Evolutionary conservation across 768 basidiomycete species (phyloP), one percentile per base, ranked within the genome.

Genomic region (Termitomyces sp.): DNA sequence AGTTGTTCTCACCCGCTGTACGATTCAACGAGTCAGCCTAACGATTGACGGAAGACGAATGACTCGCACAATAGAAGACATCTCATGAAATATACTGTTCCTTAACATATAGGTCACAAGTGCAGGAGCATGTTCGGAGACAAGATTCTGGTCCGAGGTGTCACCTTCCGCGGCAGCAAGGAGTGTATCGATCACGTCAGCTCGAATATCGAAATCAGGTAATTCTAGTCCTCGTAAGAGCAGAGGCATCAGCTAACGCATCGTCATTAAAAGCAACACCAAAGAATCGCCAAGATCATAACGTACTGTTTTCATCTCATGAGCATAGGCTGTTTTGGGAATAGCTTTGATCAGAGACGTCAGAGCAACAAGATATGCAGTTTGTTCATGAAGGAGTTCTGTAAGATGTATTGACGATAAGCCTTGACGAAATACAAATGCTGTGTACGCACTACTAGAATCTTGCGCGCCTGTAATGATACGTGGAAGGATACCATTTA

Each of bases 191-290:
- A 98, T 89, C 51, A 95, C 87, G 72, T 89, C 87, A 16, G 82
- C 79, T 26, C 93, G 86, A 60, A 95, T 84, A 30, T 83, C 79
- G 9, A 82, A 72, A 69, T 93, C 87, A 4, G 87, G 83, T 4
- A 97, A 74, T 44, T 91, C 86, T 18, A 98, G 82, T 4, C 93
- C 89, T 16, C 90, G 89, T 46, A 99, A 75, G 5, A 99, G 78
- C 14, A 98, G 79, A 0, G 97, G 95, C 64, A 98, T 82, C 13
- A 98, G 82, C 95, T 98, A 47, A 20, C 30, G 32, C 44, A 48
- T 18, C 35, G 18, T 36, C 43, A 36, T 43, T 23, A 14, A 5
- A 14, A 38, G 0, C 13, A 35, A 50, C 41, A 33, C 4, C 26
- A 33, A 48, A 38, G 30, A 8, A 20, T 12, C 1, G 7, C 16